phyloP scores from a whole-genome alignment of 306 rosid genomes.

The Pterocarpus macrocarpus region DNA sequence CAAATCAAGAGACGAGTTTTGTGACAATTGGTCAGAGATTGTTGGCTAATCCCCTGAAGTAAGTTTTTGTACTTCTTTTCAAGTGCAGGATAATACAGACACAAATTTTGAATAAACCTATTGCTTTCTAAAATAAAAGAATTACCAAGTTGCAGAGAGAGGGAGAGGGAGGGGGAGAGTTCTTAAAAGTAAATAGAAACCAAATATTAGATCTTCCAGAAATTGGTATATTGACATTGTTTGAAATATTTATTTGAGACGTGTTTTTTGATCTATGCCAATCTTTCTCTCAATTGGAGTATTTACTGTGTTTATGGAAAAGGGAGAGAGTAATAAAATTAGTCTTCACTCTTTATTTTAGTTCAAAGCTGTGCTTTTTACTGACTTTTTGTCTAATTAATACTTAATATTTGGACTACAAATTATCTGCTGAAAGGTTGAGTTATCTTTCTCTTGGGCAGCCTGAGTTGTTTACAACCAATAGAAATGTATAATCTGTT shows the following conservation, averaged over 20 bases:
- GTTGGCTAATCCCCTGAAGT: slow-evolving; percentile 96
- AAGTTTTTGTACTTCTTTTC: slow-evolving; percentile 51
- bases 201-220: too few species aligned
- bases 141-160: not conserved
- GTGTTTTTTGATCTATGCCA: not conserved
- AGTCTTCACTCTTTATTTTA: not conserved
- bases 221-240: not conserved
- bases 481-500: slow-evolving; percentile 29
- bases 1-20: slow-evolving; percentile 99
- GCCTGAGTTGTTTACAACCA: slow-evolving; percentile 1
- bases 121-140: slow-evolving; percentile 11
- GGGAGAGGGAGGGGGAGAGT: not conserved
- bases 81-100: slow-evolving; percentile 17
- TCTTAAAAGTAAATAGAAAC: too few species aligned
- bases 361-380: slow-evolving; percentile 24
- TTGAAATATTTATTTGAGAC: slow-evolving; percentile 4
- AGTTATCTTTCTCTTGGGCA: slow-evolving; percentile 27
- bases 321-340: not conserved
- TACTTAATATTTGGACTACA: not conserved
- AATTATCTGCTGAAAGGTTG: not conserved
- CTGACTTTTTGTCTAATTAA: not conserved
- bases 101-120: not conserved
- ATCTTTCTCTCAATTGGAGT: slow-evolving; percentile 6
- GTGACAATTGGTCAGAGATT: slow-evolving; percentile 99
- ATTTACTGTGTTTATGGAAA: not conserved